Base-by-base conservation (phyloP, 139 green algal species). In the Penium margaritaceum region DNA sequence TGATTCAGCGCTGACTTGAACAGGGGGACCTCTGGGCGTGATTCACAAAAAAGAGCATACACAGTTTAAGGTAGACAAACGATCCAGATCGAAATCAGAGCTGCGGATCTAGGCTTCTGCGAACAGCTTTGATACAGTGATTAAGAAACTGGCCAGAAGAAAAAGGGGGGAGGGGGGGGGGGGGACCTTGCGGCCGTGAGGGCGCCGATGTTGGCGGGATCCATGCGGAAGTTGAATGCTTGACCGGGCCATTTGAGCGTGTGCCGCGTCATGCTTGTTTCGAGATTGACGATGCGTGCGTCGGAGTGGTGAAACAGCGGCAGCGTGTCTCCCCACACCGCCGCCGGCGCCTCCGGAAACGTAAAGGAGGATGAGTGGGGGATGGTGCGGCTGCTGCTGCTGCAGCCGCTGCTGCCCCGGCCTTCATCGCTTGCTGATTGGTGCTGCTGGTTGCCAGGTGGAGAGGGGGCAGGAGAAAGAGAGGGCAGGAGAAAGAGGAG, bases 211-310 rank as follows among this genome's bases (percentile, higher is more conserved):
- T 89, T 81, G 55, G 9, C n/a, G 2, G 83, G 85, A n/a, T 67
- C 60, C 68, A 90, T 69, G 32, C 76, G 80, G 84, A 89, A 89
- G 73, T 90, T 89, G 79, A 90, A 90, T 24, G 80, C 41, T 62
- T 90, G 88, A 44, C 27, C 29, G 0, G 79, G 72, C 67, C 73
- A 84, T 24, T 47, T 76, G 21, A 29, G 54, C 0, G 36, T 19
- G 51, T 89, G 73, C 19, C 7, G 35, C 14, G 85, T 89, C 5
- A 90, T 71, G 32, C 81, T 83, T 27, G 84, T 90, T 61, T 89
- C 86, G 32, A 89, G 70, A 68, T 89, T 89, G 30, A 86, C 74
- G 15, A 91, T 64, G 32, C 84, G 78, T 36, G 55, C 3, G n/a
- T 87, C 63, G 17, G 38, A 55, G 5, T 53, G 24, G 29, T 46